Evolutionary conservation across 2,329 filamentous ascomycete species (phyloP), one percentile per base, ranked within the genome.

Genomic region (Ophiocordyceps sinensis): DNA sequence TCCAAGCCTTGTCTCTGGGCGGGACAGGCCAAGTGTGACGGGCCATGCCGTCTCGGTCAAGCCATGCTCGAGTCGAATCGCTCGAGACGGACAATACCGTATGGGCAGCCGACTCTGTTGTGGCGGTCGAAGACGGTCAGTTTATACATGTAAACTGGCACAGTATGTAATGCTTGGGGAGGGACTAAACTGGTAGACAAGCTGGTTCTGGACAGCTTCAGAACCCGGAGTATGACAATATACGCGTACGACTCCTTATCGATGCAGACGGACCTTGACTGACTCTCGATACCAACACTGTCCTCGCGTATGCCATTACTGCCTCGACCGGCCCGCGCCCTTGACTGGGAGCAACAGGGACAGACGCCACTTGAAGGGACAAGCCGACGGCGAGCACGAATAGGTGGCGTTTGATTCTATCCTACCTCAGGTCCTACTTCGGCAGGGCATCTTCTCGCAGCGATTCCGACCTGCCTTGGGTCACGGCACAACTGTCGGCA

Each of bases 151-250:
- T n/a, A n/a, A n/a, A n/a, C n/a, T n/a, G n/a, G n/a, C n/a, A n/a
- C n/a, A n/a, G n/a, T n/a, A n/a, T n/a, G n/a, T n/a, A n/a, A n/a
- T n/a, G 23, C 7, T 23, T 23, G 23, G 4, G 23, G 7, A 23
- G 23, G 23, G 23, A 23, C 23, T n/a, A n/a, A n/a, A n/a, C n/a
- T n/a, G n/a, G 46, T 61, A 17, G 56, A 58, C 38, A 58, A 50
- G 40, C 43, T 60, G 38, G 42, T 62, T 21, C 39, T 60, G 1
- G 58, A 61, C 28, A 56, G 17, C 53, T 58, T 2, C 44, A 52
- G 7, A 60, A 60, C 36, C 44, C 49, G 0, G 52, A 61, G 21
- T 59, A 56, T 36, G 58, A 59, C 39, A 42, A 51, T 26, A 9
- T 37, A 45, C 28, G 37, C 39, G 53, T 55, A 43, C 28, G 14